Evolutionary conservation across 78 protist genomes (phyloP), one percentile per base, ranked within the genome.

Genomic region (Dictyostelium citrinum): DNA sequence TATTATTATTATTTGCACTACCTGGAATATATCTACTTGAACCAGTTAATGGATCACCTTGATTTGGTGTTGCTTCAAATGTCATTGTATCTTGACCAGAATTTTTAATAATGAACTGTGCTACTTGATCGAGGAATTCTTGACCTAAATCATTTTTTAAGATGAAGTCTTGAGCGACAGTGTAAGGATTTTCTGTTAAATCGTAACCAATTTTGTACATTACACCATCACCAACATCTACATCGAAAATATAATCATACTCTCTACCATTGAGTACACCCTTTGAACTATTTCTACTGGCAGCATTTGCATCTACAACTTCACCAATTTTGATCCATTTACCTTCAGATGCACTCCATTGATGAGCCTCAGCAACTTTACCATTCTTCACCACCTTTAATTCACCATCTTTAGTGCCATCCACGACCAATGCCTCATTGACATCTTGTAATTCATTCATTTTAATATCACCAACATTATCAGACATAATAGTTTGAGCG

Each of bases 191-290:
- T 22, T 94, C 95, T 17, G 91, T 77, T 24, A 64, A 31, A 83
- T 97, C 96, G 91, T 82, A 95, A 2, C 95, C 94, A 37, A 97
- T 60, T 67, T 95, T 92, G 8, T 51, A 84, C 78, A 43, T 75
- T 12, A 76, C 81, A 9, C 98, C 98, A 8, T 93, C 97, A 41
- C 82, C 94, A 6, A 97, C 55, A 51, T 95, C 97, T n/a, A 97
- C 68, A 74, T 97, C 97, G 37, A 97, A 97, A 24, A 97, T 85
- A 58, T 91, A 95, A 86, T 96, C 98, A 82, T 96, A 97, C 61
- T 96, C 97, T n/a, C 74, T 81, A 27, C 97, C 98, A 17, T 83
- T n/a, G 39, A 81, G 61, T 43, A 81, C 35, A 46, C 82, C 90
- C 41, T 79, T 81, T 10, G 76, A 22, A 41, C 35, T 74, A 16